Percentiles rank a stretch among this genome's conserved stretches.
Evolutionary conservation across 768 basidiomycete genomes (phyloP).

Genomic region (Rhodotorula paludigena): DNA sequence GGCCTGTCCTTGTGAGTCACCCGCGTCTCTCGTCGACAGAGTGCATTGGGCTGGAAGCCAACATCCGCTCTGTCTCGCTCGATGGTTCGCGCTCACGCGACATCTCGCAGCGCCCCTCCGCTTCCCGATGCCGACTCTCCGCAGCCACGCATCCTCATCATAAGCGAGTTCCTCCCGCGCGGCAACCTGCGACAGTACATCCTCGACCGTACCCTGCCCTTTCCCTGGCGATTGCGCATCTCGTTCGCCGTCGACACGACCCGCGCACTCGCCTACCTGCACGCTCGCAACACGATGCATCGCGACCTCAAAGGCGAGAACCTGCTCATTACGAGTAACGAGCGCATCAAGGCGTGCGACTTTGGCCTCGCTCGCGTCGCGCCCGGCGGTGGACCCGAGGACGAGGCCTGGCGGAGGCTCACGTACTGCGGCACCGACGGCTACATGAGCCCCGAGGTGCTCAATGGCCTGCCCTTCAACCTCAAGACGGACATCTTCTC

Average conservation of each 20-base stretch:
- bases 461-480: slow-evolving; percentile 84
- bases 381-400: slow-evolving; percentile 66
- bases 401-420: slow-evolving; percentile 57
- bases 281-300: slow-evolving; percentile 70
- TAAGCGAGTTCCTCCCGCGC: slow-evolving; percentile 76
- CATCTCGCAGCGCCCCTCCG: slow-evolving; percentile 8
- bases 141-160: slow-evolving; percentile 82
- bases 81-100: background rate
- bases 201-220: slow-evolving; percentile 54
- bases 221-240: slow-evolving; percentile 83
- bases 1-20: slow-evolving; percentile 61
- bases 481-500: slow-evolving; percentile 67
- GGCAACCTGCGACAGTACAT: slow-evolving; percentile 86
- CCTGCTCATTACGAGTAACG: slow-evolving; percentile 86
- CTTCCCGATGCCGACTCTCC: background rate
- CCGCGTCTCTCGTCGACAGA: slow-evolving; percentile 59
- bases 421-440: slow-evolving; percentile 32
- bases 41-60: too few relatives aligned
- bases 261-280: slow-evolving; percentile 92
- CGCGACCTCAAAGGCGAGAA: slow-evolving; percentile 95
- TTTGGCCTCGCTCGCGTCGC: slow-evolving; percentile 96
- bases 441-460: slow-evolving; percentile 87
- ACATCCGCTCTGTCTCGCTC: background rate
- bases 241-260: slow-evolving; percentile 93
- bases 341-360: slow-evolving; percentile 94